These are phyloP conservation scores for Jackrogersella minutella DNA, from an alignment of 495 filamentous ascomycete genomes.

Conservation along the genomic window DNA sequence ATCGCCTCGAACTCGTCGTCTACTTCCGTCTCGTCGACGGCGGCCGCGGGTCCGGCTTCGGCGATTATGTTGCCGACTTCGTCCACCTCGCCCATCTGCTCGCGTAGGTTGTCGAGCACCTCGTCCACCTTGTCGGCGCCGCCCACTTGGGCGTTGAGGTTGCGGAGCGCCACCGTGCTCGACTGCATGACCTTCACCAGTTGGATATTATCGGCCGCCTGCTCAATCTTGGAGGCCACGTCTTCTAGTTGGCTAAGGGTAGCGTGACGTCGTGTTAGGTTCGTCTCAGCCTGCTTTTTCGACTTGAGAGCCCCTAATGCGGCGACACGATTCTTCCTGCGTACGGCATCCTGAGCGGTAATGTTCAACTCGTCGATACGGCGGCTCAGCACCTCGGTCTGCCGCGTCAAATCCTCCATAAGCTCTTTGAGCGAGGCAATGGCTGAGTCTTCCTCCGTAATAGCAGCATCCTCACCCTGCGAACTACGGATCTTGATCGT, in stretches of 20 bases:
- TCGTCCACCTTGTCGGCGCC: conserved; percentile 78
- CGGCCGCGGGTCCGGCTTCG: conserved; percentile 59
- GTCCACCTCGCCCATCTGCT: conserved; percentile 83
- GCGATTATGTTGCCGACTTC: conserved; percentile 81
- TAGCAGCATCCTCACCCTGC: conserved; percentile 47
- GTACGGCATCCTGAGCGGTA: conserved; percentile 73
- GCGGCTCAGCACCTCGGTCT: conserved; percentile 59
- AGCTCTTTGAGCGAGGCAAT: conserved; percentile 80
- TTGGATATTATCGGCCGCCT: conserved; percentile 82
- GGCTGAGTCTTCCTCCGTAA: conserved; percentile 78
- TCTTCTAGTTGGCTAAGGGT: conserved; percentile 83
- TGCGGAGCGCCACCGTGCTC: conserved; percentile 71
- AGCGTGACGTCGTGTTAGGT: conserved; percentile 70
- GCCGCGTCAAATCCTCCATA: conserved; percentile 66
- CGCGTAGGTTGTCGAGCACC: conserved; percentile 74
- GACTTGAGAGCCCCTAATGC: conserved; percentile 81
- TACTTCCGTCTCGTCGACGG: conserved; percentile 82
- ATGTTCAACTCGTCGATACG: conserved; percentile 65
- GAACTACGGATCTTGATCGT: conserved; percentile 66
- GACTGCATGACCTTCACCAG: conserved; percentile 82
- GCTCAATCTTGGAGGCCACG: conserved; percentile 79
- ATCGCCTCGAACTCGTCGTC: conserved; percentile 87
- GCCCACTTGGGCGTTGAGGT: conserved; percentile 79
- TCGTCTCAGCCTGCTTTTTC: conserved; percentile 80
- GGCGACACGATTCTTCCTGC: conserved; percentile 71